Base-by-base conservation (phyloP, 2,329 filamentous ascomycete species). In the Mollisiaceae sp. region DNA sequence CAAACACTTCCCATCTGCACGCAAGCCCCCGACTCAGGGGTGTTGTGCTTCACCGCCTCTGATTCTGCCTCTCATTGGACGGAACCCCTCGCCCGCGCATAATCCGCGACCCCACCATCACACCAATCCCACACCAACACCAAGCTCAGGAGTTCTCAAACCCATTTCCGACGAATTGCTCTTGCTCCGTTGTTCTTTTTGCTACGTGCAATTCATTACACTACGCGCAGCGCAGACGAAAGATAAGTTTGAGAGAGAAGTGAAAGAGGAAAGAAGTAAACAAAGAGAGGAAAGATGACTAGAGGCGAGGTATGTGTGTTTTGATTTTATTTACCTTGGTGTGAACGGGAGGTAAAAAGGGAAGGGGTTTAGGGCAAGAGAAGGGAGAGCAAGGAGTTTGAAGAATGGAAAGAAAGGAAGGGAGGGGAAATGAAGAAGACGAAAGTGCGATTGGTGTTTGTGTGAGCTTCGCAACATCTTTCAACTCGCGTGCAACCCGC, bases 261-360 rank as follows among this genome's bases (percentile, higher is more conserved):
- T 2, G 38, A 41, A 4, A 14, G 38, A 41, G 15, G 36, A 39
- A 18, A 32, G 36, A 38, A 18, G 38, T 11, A 20, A 59, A 18
- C 32, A 3, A 39, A 27, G 36, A 59, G 35, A 57, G 57, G 39
- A 65, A 73, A 59, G 35, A 74, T 74, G 72, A 74, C 72, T 27
- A 66, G 72, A 70, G 72, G 72, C 65, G 72, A 74, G 70, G 72
- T 74, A 70, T 35, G 67, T 70, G 61, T 24, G 32, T 15, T 55
- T 67, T 56, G 38, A 12, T 47, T 47, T 59, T 50, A 22, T 24
- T 20, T 39, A 8, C 18, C 43, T 55, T 27, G 41, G 18, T 15
- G 38, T 32, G 35, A n/a, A n/a, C n/a, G 57, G 58, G 12, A 54
- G 41, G 50, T 22, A 58, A 12, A 54, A 2, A 4, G n/a, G 1